Base-by-base conservation (phyloP, 2,329 filamentous ascomycete genomes). In the Myrmaecium sp. region DNA sequence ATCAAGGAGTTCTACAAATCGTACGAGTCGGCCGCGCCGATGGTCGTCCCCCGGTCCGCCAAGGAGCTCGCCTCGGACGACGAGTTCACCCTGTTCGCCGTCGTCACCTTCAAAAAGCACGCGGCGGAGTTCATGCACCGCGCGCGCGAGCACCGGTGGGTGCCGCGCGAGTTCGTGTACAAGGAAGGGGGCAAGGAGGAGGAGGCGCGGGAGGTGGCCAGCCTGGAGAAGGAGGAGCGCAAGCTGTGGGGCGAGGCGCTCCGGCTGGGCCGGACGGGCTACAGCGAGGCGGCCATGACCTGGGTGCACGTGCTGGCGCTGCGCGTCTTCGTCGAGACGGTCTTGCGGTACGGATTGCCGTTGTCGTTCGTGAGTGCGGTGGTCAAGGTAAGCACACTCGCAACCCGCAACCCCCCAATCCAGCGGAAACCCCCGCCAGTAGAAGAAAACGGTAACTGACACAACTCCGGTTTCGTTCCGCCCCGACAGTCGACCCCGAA, bases 271-370 rank as follows among this genome's bases (percentile, higher is more conserved):
- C 66, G 84, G 35, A 92, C 82, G n/a, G 83, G 82, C 10, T 98
- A 89, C 71, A 86, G 82, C 46, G 89, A 98, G 57, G 76, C 76
- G 35, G 82, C 93, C 37, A 93, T 93, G 81, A 76, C 86, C 28
- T 93, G 84, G 82, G 68, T 92, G 26, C 89, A 98, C 47, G 78
- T 93, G 15, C 62, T 95, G 44, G 79, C 84, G 5, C 57, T 98
- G 42, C 66, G 89, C 28, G 84, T 95, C 12, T 98, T 95, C 53
- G 89, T 98, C 12, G 89, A 98, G 64, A 93, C 84, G 4, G 89
- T 98, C n/a, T 60, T 98, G 46, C 72, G 89, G 37, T 98, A 98
- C 46, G 89, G 89, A 15, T 54, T 98, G 41, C 89, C 89, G 25
- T 57, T 94, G 36, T 79, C 91, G 40, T 98, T 86, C 52, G 74